These are phyloP conservation scores for Phaeoacremonium minimum DNA, from an alignment of 2,329 filamentous ascomycete genomes.

Conservation along the genomic window DNA sequence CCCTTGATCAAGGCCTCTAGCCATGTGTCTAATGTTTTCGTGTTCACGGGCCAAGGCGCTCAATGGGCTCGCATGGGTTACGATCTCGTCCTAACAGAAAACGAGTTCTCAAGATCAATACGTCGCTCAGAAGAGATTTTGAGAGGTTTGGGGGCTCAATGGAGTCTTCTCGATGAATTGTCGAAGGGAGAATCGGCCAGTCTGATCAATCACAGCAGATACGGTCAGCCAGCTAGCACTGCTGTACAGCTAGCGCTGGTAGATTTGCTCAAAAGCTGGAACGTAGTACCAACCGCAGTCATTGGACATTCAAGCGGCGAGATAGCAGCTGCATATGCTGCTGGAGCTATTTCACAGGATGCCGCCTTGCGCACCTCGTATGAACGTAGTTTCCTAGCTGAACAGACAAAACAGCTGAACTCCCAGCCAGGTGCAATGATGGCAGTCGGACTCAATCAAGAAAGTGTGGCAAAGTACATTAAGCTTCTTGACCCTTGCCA, in stretches of 20 bases:
- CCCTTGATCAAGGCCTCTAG: background rate
- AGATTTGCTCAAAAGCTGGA: slow-evolving; percentile 3
- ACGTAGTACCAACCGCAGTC: slow-evolving; percentile 2
- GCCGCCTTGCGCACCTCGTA: background rate
- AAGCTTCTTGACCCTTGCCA: slow-evolving; percentile 7
- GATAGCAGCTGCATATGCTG: slow-evolving; percentile 1
- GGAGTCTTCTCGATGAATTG: background rate
- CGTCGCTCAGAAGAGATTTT: background rate
- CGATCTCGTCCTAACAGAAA: background rate
- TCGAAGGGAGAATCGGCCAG: background rate
- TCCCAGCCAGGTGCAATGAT: slow-evolving; percentile 9
- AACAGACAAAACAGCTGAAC: background rate
- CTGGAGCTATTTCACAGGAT: background rate
- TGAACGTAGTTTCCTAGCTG: background rate
- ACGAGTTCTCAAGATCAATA: background rate
- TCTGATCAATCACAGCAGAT: slow-evolving; percentile 1
- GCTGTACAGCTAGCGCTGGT: slow-evolving; percentile 7
- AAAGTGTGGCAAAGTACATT: slow-evolving; percentile 5
- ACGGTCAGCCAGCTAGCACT: slow-evolving; percentile 4
- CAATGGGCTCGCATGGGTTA: background rate
- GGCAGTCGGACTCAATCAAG: slow-evolving; percentile 8
- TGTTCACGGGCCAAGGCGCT: background rate
- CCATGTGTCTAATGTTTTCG: background rate
- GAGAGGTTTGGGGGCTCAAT: background rate
- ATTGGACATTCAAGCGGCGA: slow-evolving; percentile 7